Evolutionary conservation across 2,329 filamentous ascomycete species (phyloP), one percentile per base, ranked within the genome.

Genomic region (Paracamarosporium sp.): DNA sequence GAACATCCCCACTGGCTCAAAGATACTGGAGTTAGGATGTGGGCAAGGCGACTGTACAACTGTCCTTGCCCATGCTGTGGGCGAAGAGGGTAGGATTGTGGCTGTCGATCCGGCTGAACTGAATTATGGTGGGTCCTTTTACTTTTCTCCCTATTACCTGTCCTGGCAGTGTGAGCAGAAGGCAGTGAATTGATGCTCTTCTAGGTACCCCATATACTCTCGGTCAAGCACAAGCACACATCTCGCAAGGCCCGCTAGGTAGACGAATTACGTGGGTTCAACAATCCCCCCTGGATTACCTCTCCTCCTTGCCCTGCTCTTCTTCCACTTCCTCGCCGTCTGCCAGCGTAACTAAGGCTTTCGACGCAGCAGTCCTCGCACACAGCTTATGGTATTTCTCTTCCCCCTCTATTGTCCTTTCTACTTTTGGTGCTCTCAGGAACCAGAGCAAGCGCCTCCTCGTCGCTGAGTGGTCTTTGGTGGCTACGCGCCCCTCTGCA

Each of bases 31-130:
- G 66, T 69, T 88, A 35, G 85, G 85, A 48, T 87, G 85, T 69
- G 86, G 85, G 1, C 86, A 88, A 62, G 86, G 85, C 2, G 84
- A 84, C 57, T 82, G 80, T 63, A 87, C 86, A 1, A 76, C 80
- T 11, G 82, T 81, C 2, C 79, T 88, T 17, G 85, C 85, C 44
- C 67, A 78, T 63, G 78, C 72, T 20, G 78, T 84, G 1, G 77
- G 12, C 28, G 70, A 0, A 83, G 84, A 71, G 45, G 45, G 45
- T 2, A 48, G 30, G 45, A 22, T 66, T 1, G 74, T 86, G 13
- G 85, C 83, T 4, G 68, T 86, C 27, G 85, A 87, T 71, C 85
- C 84, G 1, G 84, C 79, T 0, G 64, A 73, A 0, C 69, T 79
- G 7, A 77, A 82, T 61, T 87, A 86, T 67, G 79, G 80, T 72